Evolutionary conservation across 202 grass and related monocot genomes (phyloP).

Genomic region (Setaria viridis): DNA sequence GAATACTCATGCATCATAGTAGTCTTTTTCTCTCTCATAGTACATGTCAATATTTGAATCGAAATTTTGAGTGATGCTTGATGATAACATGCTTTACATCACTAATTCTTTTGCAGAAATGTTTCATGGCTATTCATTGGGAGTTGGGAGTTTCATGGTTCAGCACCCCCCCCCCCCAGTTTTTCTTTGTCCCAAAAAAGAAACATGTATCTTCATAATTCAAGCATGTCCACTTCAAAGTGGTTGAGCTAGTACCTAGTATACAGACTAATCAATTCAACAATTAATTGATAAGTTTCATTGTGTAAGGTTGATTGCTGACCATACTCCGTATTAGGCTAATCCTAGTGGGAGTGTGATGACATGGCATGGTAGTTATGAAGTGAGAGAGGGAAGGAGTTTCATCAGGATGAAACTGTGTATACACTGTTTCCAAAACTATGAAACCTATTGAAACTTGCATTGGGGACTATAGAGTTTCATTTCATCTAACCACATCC

Average conservation of each 20-base stretch:
- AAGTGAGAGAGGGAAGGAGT: too few species aligned
- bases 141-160: background rate
- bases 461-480: too few species aligned
- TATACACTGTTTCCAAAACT: too few species aligned
- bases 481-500: too few species aligned
- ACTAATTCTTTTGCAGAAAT: background rate
- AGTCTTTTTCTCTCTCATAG: background rate
- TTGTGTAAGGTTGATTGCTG: background rate
- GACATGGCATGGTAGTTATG: too few species aligned
- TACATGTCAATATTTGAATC: background rate
- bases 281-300: slow-evolving; percentile 31
- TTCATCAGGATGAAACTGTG: too few species aligned
- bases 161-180: background rate
- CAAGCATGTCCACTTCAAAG: background rate
- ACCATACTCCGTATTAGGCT: background rate
- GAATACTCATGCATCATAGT: background rate
- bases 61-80: background rate
- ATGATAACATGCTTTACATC: background rate
- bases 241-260: background rate
- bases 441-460: too few species aligned
- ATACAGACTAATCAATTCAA: slow-evolving; percentile 4
- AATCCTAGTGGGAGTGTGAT: too few species aligned
- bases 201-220: slow-evolving; percentile 10
- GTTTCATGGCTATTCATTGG: background rate
- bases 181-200: slow-evolving; percentile 11